Evolutionary conservation across 345 rosid genomes (phyloP).

Genomic region (Gossypium ekmanianum): DNA sequence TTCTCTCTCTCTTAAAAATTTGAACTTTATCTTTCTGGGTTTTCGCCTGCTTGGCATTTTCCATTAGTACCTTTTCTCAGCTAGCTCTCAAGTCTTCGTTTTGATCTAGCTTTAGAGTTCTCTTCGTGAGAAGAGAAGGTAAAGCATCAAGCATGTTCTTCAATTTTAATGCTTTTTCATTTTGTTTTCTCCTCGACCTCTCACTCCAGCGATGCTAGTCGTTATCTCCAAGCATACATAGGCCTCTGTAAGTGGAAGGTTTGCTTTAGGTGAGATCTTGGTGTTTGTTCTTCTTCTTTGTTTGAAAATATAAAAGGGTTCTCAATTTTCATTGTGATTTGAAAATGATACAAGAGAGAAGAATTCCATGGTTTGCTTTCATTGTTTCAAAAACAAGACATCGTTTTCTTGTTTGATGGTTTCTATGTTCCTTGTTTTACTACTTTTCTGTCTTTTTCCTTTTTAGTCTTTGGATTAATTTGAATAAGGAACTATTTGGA

Average conservation of each 20-base stretch:
- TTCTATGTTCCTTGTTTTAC: constrained; percentile 24
- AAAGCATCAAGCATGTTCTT: constrained; percentile 13
- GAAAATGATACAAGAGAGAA: not conserved
- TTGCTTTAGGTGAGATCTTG: constrained; percentile 3
- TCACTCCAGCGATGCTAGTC: not conserved
- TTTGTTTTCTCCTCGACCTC: not conserved
- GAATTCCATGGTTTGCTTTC: not conserved
- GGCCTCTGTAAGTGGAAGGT: not conserved
- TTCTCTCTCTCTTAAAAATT: constrained; percentile 2
- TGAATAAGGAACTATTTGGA: constrained; percentile 32
- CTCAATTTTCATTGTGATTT: not conserved
- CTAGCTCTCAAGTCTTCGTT: constrained; percentile 6
- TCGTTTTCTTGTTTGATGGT: constrained; percentile 34
- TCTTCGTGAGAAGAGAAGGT: constrained; percentile 24
- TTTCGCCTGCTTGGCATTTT: not conserved
- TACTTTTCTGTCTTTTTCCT: constrained; percentile 25
- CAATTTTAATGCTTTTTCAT: constrained; percentile 1
- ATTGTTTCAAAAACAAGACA: constrained; percentile 15
- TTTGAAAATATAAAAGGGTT: not conserved
- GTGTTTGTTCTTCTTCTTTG: not conserved
- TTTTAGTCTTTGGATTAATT: constrained; percentile 18
- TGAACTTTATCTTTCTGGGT: not conserved
- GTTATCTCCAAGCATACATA: not conserved
- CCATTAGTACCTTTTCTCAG: constrained; percentile 1
- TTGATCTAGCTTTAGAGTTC: constrained; percentile 10